Percentiles rank a stretch among this genome's conserved stretches.
Evolutionary conservation across 2,329 filamentous ascomycete genomes (phyloP).

Genomic region (Aspergillus quadrilineatus): DNA sequence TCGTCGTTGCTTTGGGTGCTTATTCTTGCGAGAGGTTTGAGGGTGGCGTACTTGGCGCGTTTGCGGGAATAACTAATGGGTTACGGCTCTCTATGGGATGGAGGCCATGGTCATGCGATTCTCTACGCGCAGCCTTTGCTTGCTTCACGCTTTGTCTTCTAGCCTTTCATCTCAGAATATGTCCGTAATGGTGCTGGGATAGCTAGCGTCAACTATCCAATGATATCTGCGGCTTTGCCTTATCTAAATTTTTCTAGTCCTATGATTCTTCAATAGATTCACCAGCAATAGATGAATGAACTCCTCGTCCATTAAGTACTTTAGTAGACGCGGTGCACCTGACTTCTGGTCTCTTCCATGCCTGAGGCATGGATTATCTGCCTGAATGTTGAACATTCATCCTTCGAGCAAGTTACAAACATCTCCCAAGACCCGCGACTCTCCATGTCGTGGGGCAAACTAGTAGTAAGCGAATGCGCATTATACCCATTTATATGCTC

Average conservation of each 20-base stretch:
- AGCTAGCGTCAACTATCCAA: not conserved
- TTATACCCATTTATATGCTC: not conserved
- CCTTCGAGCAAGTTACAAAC: slow-evolving; percentile 21
- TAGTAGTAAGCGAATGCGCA: not conserved
- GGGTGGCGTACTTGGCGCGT: slow-evolving; percentile 26
- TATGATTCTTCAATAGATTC: not conserved
- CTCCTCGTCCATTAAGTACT: not conserved
- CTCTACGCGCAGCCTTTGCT: slow-evolving; percentile 21
- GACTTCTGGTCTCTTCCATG: slow-evolving; percentile 33
- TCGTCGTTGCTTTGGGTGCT: slow-evolving; percentile 18
- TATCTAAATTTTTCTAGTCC: not conserved
- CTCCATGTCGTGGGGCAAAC: not conserved
- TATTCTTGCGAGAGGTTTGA: slow-evolving; percentile 16
- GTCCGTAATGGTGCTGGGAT: not conserved
- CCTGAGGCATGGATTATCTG: slow-evolving; percentile 28
- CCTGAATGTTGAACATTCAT: not conserved
- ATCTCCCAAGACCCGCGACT: slow-evolving; percentile 13
- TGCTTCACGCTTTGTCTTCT: slow-evolving; percentile 29
- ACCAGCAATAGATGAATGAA: not conserved
- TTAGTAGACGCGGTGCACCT: slow-evolving; percentile 21
- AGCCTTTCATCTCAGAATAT: slow-evolving; percentile 14
- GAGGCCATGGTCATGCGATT: slow-evolving; percentile 13
- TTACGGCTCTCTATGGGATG: slow-evolving; percentile 22
- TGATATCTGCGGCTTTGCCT: not conserved
- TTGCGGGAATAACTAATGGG: slow-evolving; percentile 17